Evolutionary conservation across 1,284 basidiomycete genomes (phyloP).

Genomic region (Athelia psychrophila): DNA sequence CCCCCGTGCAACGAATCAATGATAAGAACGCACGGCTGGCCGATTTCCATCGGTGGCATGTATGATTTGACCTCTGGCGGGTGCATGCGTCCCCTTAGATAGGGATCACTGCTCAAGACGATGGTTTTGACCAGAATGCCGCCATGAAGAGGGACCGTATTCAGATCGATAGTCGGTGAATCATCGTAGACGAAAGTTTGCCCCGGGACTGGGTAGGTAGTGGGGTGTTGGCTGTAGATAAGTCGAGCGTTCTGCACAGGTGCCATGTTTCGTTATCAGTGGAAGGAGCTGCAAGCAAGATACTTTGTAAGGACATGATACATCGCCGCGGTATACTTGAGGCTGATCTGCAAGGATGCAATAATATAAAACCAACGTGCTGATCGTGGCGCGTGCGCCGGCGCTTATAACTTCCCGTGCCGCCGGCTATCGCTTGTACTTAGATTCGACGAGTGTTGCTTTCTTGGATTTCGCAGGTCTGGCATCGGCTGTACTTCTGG

Average conservation of each 20-base stretch:
- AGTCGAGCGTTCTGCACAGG: not conserved
- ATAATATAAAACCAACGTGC: too few relatives aligned
- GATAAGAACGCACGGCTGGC: not conserved
- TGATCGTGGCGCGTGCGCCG: too few relatives aligned
- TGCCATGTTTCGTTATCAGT: not conserved
- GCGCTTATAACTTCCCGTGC: too few relatives aligned
- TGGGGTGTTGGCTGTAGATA: not conserved
- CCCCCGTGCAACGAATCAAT: not conserved
- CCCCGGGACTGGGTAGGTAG: conserved; percentile 24
- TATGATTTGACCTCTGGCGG: not conserved
- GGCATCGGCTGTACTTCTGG: too few relatives aligned
- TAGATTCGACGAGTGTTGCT: too few relatives aligned
- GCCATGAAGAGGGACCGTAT: conserved; percentile 31
- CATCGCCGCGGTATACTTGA: too few relatives aligned
- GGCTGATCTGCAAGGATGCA: too few relatives aligned
- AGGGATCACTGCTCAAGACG: conserved; percentile 38
- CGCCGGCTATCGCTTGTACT: too few relatives aligned
- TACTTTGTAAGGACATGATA: too few relatives aligned
- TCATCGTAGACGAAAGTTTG: conserved; percentile 27
- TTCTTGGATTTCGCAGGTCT: too few relatives aligned
- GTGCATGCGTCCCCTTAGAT: conserved; percentile 31
- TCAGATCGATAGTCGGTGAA: conserved; percentile 34
- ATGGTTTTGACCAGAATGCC: conserved; percentile 37
- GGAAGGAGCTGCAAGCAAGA: not conserved
- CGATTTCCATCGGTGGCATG: not conserved